These are phyloP conservation scores for Citrus reticulata DNA, from an alignment of 345 rosid genomes.

Conservation along the genomic window DNA sequence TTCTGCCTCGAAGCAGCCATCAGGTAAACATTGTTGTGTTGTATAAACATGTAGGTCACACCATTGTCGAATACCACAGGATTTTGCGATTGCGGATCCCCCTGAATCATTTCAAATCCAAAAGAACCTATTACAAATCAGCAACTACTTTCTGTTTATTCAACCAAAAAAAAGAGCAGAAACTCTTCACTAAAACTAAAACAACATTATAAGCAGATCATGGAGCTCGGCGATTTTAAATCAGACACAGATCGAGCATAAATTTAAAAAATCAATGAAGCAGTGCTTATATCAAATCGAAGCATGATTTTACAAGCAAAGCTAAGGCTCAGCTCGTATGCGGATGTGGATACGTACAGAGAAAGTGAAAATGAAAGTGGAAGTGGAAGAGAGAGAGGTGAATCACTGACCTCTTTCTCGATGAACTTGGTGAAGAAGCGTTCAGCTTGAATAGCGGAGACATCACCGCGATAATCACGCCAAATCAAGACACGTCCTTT, in stretches of 20 bases:
- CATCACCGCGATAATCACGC: conserved; percentile 93
- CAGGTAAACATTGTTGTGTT: conserved; percentile 65
- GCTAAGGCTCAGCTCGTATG: neutral
- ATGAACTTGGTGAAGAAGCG: conserved; percentile 83
- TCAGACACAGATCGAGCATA: conserved; percentile 1
- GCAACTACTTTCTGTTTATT: neutral
- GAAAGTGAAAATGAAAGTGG: neutral
- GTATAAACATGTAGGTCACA: conserved; percentile 63
- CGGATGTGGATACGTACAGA: neutral
- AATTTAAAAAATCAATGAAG: neutral
- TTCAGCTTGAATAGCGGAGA: conserved; percentile 69
- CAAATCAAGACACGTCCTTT: conserved; percentile 76
- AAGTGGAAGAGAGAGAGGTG: too few relatives aligned
- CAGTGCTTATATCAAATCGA: neutral
- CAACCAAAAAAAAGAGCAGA: neutral
- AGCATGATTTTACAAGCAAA: neutral
- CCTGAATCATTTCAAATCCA: conserved; percentile 29
- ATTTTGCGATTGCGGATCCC: conserved; percentile 69
- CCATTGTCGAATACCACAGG: conserved; percentile 78
- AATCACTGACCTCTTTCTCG: conserved; percentile 61
- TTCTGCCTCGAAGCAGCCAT: conserved; percentile 69
- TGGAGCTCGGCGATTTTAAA: neutral
- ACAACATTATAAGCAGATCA: neutral
- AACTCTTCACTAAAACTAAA: neutral
- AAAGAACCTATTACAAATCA: neutral